Base-by-base conservation (phyloP, 192 early-diverging fungal genomes). In the Ramicandelaber brevisporus region DNA sequence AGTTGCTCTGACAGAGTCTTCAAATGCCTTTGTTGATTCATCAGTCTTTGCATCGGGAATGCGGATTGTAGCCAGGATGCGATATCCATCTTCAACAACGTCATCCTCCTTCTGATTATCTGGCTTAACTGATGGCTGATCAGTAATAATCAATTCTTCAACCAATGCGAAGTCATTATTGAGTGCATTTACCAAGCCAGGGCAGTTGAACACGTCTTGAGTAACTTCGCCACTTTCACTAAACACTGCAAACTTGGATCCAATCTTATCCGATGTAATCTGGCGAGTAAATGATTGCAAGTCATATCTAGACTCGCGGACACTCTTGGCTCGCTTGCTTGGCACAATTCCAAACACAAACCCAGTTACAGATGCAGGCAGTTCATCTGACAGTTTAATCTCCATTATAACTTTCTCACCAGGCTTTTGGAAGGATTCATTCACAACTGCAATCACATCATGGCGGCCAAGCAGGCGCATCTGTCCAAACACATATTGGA, bases 321-420 rank as follows among this genome's bases (percentile, higher is more conserved):
- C 35, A 2, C 53, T 57, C 27, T 61, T 47, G 17, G 64, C 51
- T 6, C 49, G 48, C 31, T 52, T 37, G 35, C 55, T 57, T 5
- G 52, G 57, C 8, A 79, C 42, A 6, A 75, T 59, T 6, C 65
- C 73, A 59, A 83, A 75, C 15, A 78, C 67, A 49, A 78, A 59
- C n/a, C n/a, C n/a, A n/a, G n/a, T n/a, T n/a, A n/a, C n/a, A n/a
- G n/a, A n/a, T 4, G 30, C 33, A n/a, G 41, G 31, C 6, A 48
- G 36, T 8, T 43, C 52, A n/a, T 52, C 39, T 21, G 55, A 43
- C 37, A 73, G 38, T 3, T 46, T 48, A 22, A 73, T 34, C 21
- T 44, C 41, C 9, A 56, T 17, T 40, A 43, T 40, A 2, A 54
- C 24, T 30, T 45, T 50, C 26, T 61, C 42, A 8, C 33, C 34